These are phyloP conservation scores for Colletotrichum ledebouriae DNA, from an alignment of 2,329 filamentous ascomycete genomes.

Conservation along the genomic window DNA sequence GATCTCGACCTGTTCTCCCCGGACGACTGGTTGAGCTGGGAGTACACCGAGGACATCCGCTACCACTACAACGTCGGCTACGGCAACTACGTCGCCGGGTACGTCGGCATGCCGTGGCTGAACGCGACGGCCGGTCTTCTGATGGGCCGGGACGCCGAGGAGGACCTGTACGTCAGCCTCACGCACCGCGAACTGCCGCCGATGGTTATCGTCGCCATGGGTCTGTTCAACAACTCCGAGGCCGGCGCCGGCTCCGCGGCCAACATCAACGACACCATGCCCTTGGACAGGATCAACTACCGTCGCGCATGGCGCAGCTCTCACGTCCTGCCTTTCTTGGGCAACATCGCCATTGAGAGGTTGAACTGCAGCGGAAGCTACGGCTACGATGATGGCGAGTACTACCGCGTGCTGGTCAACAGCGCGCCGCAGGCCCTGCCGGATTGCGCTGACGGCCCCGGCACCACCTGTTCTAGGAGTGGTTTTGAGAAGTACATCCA, in stretches of 20 bases:
- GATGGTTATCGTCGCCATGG: constrained; percentile 75
- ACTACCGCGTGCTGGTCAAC: constrained; percentile 61
- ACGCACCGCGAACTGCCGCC: constrained; percentile 78
- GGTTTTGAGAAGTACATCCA: constrained; percentile 56
- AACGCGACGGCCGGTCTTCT: constrained; percentile 70
- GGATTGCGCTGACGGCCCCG: constrained; percentile 59
- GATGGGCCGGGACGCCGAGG: constrained; percentile 53
- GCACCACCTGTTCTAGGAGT: constrained; percentile 57
- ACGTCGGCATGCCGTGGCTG: constrained; percentile 75
- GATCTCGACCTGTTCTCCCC: constrained; percentile 69
- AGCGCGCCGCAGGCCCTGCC: constrained; percentile 58
- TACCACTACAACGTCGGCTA: constrained; percentile 78
- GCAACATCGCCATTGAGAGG: constrained; percentile 76
- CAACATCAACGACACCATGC: constrained; percentile 73
- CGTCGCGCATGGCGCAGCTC: constrained; percentile 74
- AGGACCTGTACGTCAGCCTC: constrained; percentile 77
- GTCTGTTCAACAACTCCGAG: constrained; percentile 77
- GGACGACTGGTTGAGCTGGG: constrained; percentile 75
- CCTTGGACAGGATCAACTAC: constrained; percentile 72
- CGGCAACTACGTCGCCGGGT: constrained; percentile 68
- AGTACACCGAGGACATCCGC: constrained; percentile 74
- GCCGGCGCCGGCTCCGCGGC: constrained; percentile 60
- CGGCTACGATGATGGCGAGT: constrained; percentile 66
- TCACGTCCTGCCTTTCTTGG: constrained; percentile 73
- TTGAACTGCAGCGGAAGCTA: constrained; percentile 71